These are phyloP conservation scores for Aspergillus calidoustus DNA, from an alignment of 2,329 filamentous ascomycete species.

Conservation along the genomic window DNA sequence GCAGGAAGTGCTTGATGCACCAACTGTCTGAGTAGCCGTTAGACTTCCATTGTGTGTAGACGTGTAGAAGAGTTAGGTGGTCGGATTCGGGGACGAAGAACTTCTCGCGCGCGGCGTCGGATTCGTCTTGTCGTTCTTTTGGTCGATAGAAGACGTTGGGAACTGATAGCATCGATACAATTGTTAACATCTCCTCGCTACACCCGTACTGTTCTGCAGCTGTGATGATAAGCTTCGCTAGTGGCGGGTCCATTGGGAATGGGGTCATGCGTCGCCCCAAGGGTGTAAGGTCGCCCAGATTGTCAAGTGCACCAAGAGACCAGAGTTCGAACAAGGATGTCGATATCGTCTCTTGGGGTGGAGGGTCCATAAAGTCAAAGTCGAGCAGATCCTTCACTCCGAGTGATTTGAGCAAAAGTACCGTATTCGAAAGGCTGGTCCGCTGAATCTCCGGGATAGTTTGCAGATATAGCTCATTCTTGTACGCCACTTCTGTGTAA, in stretches of 20 bases:
- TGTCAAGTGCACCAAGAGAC: conserved; percentile 91
- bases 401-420: conserved; percentile 89
- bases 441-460: conserved; percentile 98
- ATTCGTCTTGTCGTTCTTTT: conserved; percentile 95
- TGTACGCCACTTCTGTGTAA: conserved; percentile 92
- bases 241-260: conserved; percentile 96
- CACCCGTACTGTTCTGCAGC: conserved; percentile 87
- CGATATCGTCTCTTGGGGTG: conserved; percentile 95
- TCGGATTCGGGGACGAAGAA: conserved; percentile 99
- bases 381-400: conserved; percentile 93
- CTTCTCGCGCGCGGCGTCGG: conserved; percentile 92
- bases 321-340: conserved; percentile 97
- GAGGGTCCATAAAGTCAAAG: conserved; percentile 99
- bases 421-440: conserved; percentile 93
- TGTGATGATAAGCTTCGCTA: conserved; percentile 93
- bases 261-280: conserved; percentile 93
- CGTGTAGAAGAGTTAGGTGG: conserved; percentile 91
- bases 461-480: conserved; percentile 94
- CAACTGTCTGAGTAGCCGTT: conserved; percentile 90
- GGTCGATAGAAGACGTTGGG: conserved; percentile 96
- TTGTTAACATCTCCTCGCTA: conserved; percentile 97
- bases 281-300: conserved; percentile 86
- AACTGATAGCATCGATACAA: conserved; percentile 96
- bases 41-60: conserved; percentile 92
- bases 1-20: conserved; percentile 92